Evolutionary conservation across 371 early-diverging fungal genomes (phyloP).

Genomic region (Rhizopus stolonifer): DNA sequence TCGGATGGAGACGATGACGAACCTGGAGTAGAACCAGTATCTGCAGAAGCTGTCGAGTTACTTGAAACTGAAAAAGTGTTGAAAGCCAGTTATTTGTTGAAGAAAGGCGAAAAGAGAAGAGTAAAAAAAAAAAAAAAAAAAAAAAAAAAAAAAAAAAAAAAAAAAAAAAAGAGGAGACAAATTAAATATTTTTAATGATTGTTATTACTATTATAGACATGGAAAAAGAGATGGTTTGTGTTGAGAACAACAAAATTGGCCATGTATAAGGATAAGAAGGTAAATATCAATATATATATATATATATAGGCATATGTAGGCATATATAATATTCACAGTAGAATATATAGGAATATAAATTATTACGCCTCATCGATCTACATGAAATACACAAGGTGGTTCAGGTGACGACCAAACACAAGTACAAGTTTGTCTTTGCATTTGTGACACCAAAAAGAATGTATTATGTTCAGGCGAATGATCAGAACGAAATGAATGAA

Average conservation of each 20-base stretch:
- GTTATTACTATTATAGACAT: conserved; percentile 61
- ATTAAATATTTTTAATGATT: neutral
- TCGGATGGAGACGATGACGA: conserved; percentile 61
- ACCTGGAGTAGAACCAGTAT: conserved; percentile 39
- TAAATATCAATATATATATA: too few species aligned
- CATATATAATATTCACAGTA: too few species aligned
- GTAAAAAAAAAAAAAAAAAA: conserved; percentile 39
- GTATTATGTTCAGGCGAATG: conserved; percentile 72
- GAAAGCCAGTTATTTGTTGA: conserved; percentile 67
- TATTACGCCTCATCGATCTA: conserved; percentile 72
- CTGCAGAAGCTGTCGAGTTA: conserved; percentile 51
- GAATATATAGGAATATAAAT: conserved; percentile 82
- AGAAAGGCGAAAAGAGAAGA: conserved; percentile 79
- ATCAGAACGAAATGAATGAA: conserved; percentile 63
- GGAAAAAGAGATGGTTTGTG: conserved; percentile 89
- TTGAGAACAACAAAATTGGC: conserved; percentile 74
- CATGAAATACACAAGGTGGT: conserved; percentile 75
- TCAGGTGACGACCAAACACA: conserved; percentile 68
- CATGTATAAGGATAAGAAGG: conserved; percentile 85
- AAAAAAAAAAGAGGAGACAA: neutral
- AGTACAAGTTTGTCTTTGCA: conserved; percentile 69
- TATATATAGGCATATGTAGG: too few species aligned
- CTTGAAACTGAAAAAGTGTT: conserved; percentile 67
- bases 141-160: conserved; percentile 68
- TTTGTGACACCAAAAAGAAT: conserved; percentile 75